Evolutionary conservation across 2,329 filamentous ascomycete genomes (phyloP).

Genomic region (Claviceps humidiphila): DNA sequence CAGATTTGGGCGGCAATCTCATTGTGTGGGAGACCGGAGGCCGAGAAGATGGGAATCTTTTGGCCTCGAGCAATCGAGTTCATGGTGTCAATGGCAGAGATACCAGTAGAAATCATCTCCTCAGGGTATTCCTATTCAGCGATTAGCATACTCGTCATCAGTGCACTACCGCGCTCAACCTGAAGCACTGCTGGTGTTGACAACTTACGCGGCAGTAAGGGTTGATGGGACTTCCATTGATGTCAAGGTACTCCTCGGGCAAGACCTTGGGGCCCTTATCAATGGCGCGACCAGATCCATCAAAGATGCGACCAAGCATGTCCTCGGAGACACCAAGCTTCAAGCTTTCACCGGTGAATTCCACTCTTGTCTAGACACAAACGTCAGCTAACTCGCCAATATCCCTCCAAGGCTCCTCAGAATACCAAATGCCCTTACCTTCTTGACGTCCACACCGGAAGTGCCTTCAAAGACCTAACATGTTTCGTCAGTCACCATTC

Average conservation of each 20-base stretch:
- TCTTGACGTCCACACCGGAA: conserved; percentile 95
- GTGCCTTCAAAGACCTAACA: conserved; percentile 91
- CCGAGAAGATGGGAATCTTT: conserved; percentile 99
- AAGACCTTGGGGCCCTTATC: conserved; percentile 98
- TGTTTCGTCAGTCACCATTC: conserved; percentile 12
- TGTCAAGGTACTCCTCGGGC: conserved; percentile 95
- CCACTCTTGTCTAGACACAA: conserved; percentile 67
- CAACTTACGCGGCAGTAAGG: conserved; percentile 73
- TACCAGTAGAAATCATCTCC: conserved; percentile 99
- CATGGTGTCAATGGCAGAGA: conserved; percentile 98
- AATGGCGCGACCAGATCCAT: conserved; percentile 93
- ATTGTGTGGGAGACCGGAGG: conserved; percentile 95
- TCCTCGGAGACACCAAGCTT: conserved; percentile 99
- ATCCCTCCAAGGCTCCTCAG: not conserved
- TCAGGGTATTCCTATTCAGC: conserved; percentile 75
- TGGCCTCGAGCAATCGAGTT: conserved; percentile 95
- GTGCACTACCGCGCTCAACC: not conserved
- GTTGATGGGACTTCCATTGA: conserved; percentile 98
- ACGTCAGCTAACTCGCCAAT: conserved; percentile 13
- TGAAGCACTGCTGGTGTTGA: not conserved
- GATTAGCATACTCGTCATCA: conserved; percentile 9
- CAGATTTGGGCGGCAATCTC: conserved; percentile 99
- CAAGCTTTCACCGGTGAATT: conserved; percentile 92
- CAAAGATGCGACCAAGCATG: conserved; percentile 98
- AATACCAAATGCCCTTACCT: conserved; percentile 42